phyloP scores from a whole-genome alignment of 1,284 basidiomycete species.

The Trametes polyzona region DNA sequence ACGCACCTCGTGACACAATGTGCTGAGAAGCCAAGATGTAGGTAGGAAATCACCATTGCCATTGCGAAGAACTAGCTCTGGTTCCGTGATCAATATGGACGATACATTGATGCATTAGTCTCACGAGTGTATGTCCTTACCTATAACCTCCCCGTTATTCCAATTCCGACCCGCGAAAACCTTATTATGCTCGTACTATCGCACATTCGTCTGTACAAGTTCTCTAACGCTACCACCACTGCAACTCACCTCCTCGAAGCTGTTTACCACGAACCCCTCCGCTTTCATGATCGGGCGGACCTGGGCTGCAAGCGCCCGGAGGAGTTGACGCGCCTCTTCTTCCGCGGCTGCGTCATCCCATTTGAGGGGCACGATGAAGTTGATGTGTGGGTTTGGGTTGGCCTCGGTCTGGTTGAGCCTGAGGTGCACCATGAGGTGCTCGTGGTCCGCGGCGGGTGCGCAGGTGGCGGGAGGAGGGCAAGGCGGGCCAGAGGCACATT shows the following conservation, averaged over 20 bases:
- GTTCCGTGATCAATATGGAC: background rate
- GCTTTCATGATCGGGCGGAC: slow-evolving; percentile 80
- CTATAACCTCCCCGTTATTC: slow-evolving; percentile 78
- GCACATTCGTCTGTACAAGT: background rate
- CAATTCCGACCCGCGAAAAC: slow-evolving; percentile 83
- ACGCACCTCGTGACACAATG: slow-evolving; percentile 80
- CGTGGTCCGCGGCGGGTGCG: background rate
- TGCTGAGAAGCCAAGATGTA: slow-evolving; percentile 71
- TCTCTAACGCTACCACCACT: background rate
- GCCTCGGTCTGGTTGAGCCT: slow-evolving; percentile 69
- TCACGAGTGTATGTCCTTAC: slow-evolving; percentile 41
- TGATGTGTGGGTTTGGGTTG: slow-evolving; percentile 76
- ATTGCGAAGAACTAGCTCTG: slow-evolving; percentile 74
- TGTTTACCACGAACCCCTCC: slow-evolving; percentile 75
- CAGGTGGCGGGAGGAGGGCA: background rate
- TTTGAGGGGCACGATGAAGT: slow-evolving; percentile 72
- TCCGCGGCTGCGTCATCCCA: slow-evolving; percentile 42
- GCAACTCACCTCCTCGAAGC: slow-evolving; percentile 71
- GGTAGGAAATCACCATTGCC: slow-evolving; percentile 62
- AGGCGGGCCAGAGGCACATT: background rate
- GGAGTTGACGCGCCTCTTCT: slow-evolving; percentile 66
- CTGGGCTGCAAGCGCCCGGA: slow-evolving; percentile 79
- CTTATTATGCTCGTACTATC: slow-evolving; percentile 71
- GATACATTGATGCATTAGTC: background rate
- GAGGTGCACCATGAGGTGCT: slow-evolving; percentile 81